These are phyloP conservation scores for Tremella mesenterica DNA, from an alignment of 768 basidiomycete genomes.

Conservation along the genomic window DNA sequence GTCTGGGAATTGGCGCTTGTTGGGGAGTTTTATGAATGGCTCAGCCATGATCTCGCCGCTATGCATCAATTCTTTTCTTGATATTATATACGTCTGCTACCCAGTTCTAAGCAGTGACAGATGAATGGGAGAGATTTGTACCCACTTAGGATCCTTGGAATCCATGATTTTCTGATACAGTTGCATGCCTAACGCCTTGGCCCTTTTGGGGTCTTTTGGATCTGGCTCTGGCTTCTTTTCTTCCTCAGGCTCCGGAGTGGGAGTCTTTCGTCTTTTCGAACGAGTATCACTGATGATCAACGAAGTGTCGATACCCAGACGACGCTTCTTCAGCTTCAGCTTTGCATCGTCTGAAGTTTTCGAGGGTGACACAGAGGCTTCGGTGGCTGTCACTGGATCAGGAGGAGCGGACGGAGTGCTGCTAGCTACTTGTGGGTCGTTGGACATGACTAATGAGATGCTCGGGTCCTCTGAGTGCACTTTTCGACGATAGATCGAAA, in stretches of 20 bases:
- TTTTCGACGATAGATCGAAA: no score
- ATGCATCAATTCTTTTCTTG: background rate
- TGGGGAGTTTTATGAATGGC: slow-evolving; percentile 36
- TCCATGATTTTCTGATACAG: slow-evolving; percentile 32
- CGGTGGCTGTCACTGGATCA: background rate
- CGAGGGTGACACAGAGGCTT: background rate
- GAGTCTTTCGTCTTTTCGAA: slow-evolving; percentile 24
- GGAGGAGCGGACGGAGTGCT: background rate
- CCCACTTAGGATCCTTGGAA: slow-evolving; percentile 27
- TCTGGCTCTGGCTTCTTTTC: slow-evolving; percentile 10
- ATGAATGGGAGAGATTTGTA: background rate
- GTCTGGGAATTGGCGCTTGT: slow-evolving; percentile 35
- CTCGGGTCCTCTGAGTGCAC: no score
- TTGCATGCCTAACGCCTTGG: slow-evolving; percentile 22
- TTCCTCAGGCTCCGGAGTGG: slow-evolving; percentile 17
- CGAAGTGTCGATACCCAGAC: slow-evolving; percentile 26
- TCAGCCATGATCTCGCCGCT: slow-evolving; percentile 27
- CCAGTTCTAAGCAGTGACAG: background rate
- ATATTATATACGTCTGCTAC: background rate
- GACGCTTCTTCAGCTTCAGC: slow-evolving; percentile 9
- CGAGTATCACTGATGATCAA: slow-evolving; percentile 32
- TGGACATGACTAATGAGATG: no score
- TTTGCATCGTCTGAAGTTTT: background rate
- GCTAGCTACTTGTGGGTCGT: no score
- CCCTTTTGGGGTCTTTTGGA: slow-evolving; percentile 31